Base-by-base conservation (phyloP, 176 grass and related monocot species). In the Triticum aestivum region DNA sequence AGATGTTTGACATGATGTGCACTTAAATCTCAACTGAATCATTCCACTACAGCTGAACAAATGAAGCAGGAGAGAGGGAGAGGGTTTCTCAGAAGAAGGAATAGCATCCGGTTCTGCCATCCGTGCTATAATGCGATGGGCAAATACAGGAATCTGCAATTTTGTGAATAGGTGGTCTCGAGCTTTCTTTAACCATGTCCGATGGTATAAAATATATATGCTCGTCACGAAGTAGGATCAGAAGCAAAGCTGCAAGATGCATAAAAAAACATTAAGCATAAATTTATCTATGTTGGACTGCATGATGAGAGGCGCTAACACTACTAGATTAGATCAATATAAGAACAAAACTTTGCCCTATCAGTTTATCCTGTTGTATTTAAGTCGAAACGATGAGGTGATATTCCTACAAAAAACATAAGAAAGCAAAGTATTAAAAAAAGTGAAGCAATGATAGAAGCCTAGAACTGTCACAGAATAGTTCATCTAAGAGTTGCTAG, bases 191-290 rank as follows among this genome's bases (percentile, higher is more conserved):
- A 41, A 81, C 52, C 20, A 70, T 68, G 80, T 69, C 49, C 59
- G 72, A 26, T 66, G 37, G 14, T 64, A 33, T 70, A 70, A 79
- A 84, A 8, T 52, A 61, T 49, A 58, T 6, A 37, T 14, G 68
- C 30, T 52, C 38, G 24, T 63, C 69, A 49, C 26, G 44, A 70
- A 64, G 39, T 65, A 45, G 80, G 79, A 85, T 42, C 12, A 63
- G 70, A 85, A 88, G 52, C 17, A 77, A 71, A 82, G 35, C 82
- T 88, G 82, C 52, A 69, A 77, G 44, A 85, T 82, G 52, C 32
- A 77, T 56, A 52, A 41, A n/a, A 69, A 69, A 71, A 15, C 34
- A 79, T 79, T 80, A 86, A 37, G 65, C 24, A 41, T 69, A 78
- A 68, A 77, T 35, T 39, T 37, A 82, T 62, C 32, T 7, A 73